phyloP scores from a whole-genome alignment of 257 asterid genomes.

The Misopates orontium region DNA sequence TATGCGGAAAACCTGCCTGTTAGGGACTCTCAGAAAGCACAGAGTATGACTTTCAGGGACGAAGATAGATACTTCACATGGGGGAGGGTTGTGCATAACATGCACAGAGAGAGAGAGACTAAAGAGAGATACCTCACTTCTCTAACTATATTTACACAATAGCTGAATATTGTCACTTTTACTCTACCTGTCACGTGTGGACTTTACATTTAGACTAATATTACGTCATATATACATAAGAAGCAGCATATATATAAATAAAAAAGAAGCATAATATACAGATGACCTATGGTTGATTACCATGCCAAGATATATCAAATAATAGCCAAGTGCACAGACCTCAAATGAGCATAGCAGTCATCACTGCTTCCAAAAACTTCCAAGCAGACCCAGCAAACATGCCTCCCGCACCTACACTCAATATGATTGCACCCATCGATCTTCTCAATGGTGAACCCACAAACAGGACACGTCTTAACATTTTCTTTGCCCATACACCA shows the following conservation, averaged over 20 bases:
- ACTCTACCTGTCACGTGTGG: constrained; percentile 11
- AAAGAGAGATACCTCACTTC: constrained; percentile 4
- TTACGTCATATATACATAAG: not conserved
- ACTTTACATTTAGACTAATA: not conserved
- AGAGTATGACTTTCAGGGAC: no score
- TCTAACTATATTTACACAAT: constrained; percentile 25
- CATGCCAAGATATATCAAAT: constrained; percentile 25
- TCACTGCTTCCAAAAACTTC: constrained; percentile 46
- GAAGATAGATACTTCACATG: no score
- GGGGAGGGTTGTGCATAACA: no score
- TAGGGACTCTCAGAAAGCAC: no score
- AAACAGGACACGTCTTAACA: constrained; percentile 76
- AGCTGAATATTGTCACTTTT: constrained; percentile 1
- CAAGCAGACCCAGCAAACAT: constrained; percentile 89
- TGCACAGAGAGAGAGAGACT: no score
- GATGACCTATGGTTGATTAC: not conserved
- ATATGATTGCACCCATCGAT: constrained; percentile 91
- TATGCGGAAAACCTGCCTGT: no score
- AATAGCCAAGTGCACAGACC: constrained; percentile 53
- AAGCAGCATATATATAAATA: constrained; percentile 16
- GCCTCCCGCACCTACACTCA: constrained; percentile 77
- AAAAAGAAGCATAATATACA: constrained; percentile 8
- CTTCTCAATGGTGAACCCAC: constrained; percentile 81
- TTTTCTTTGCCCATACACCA: constrained; percentile 76
- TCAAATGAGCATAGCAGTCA: constrained; percentile 72